Conservation (phyloP, 129 eudicot genomes). For the Kitagawia praeruptora region DNA sequence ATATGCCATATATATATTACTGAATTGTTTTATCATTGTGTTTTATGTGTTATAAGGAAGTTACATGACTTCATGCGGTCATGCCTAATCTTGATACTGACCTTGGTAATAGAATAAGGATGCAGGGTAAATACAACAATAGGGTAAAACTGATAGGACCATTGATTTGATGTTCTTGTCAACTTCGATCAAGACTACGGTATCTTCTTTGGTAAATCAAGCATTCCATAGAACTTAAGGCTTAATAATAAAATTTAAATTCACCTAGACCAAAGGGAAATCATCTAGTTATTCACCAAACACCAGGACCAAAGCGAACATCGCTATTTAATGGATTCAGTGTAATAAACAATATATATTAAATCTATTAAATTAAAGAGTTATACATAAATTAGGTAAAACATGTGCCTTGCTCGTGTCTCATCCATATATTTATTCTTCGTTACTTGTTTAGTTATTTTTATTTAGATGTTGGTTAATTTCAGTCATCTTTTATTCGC, state of each 20-base stretch:
- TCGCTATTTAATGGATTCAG: background rate
- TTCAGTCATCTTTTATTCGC: background rate
- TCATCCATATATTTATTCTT: no score
- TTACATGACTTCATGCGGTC: no score
- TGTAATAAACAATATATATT: background rate
- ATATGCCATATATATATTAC: no score
- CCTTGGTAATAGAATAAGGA: background rate
- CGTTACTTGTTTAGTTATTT: no score
- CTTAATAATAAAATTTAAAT: no score
- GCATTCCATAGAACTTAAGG: background rate
- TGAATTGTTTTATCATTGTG: no score
- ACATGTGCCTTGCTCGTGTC: background rate
- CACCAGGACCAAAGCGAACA: background rate
- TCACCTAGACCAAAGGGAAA: background rate
- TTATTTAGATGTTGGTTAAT: no score
- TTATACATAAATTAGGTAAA: no score
- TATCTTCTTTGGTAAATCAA: no score
- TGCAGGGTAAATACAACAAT: background rate
- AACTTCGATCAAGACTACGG: background rate
- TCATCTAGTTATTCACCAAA: background rate
- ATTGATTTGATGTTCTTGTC: background rate
- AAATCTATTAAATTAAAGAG: background rate
- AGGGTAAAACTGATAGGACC: background rate
- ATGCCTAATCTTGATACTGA: no score
- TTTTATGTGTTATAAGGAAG: no score